Evolutionary conservation across 164 flowering plant genomes (phyloP).

Genomic region (Liriodendron chinense): DNA sequence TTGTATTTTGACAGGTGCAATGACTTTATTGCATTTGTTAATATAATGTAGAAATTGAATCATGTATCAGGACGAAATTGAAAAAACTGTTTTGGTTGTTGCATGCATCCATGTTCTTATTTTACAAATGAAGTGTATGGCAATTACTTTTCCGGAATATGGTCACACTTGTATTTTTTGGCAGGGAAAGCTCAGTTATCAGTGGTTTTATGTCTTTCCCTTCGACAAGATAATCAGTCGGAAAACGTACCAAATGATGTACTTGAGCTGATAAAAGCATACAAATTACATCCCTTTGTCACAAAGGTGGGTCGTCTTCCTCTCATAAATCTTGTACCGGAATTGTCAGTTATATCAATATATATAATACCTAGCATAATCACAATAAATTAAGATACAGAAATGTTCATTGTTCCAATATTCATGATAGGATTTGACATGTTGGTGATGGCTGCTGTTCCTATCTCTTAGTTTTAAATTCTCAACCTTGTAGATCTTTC

Average conservation of each 20-base stretch:
- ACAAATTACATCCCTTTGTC: conserved; percentile 73
- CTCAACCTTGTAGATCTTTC: not conserved
- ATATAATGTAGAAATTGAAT: not conserved
- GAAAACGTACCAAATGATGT: conserved; percentile 48
- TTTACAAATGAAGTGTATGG: not conserved
- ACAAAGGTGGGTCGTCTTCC: conserved; percentile 59
- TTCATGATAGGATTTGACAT: not conserved
- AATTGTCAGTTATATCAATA: not conserved
- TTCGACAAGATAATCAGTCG: conserved; percentile 27
- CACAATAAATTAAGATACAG: not conserved
- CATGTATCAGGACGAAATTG: not conserved
- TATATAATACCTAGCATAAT: not conserved
- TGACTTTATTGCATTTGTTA: not conserved
- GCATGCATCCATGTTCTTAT: not conserved
- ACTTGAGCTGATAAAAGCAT: conserved; percentile 50
- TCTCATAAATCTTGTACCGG: not conserved
- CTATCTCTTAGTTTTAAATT: not conserved
- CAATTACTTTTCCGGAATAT: not conserved
- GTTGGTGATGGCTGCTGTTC: not conserved
- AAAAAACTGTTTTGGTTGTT: not conserved
- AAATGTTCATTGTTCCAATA: not conserved
- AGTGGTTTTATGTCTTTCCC: conserved; percentile 59
- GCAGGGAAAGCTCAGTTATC: conserved; percentile 58
- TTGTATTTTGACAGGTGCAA: no score
- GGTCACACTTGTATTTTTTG: conserved; percentile 22